Percentiles rank a stretch among this genome's conserved stretches.
Evolutionary conservation across 108 stramenopile genomes (phyloP).

Genomic region (Conticribra weissflogii): DNA sequence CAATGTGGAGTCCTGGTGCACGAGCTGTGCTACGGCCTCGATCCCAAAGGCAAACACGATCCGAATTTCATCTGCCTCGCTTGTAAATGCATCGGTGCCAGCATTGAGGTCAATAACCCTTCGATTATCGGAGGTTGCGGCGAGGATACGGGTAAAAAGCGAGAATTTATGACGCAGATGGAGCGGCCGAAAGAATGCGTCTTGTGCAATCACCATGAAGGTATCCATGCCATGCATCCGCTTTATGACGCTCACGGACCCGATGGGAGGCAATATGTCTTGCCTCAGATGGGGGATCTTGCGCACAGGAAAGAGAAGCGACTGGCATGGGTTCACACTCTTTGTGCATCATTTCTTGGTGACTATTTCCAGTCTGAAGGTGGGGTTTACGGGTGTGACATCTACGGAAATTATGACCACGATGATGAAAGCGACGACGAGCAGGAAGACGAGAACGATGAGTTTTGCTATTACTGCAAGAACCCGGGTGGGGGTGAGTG

Average conservation of each 20-base stretch:
- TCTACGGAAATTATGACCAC: conserved; percentile 20
- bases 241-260: conserved; percentile 48
- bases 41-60: conserved; percentile 16
- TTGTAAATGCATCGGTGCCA: conserved; percentile 44
- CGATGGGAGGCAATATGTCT: conserved; percentile 47
- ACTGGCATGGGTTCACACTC: conserved; percentile 63
- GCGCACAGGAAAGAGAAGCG: conserved; percentile 13
- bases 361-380: conserved; percentile 8
- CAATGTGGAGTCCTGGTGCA: conserved; percentile 52
- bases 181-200: conserved; percentile 46
- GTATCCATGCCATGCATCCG: conserved; percentile 61
- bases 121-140: conserved; percentile 44
- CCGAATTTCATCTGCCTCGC: conserved; percentile 55
- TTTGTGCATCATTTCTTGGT: conserved; percentile 51
- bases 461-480: conserved; percentile 1
- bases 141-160: conserved; percentile 16
- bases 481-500: conserved; percentile 1
- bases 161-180: conserved; percentile 35
- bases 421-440: conserved; percentile 17
- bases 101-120: conserved; percentile 43
- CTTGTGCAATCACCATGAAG: conserved; percentile 40
- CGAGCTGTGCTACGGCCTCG: conserved; percentile 54
- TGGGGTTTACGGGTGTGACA: conserved; percentile 36
- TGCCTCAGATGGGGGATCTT: conserved; percentile 14
- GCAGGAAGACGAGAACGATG: conserved; percentile 4